Conservation (phyloP, 1,284 basidiomycete species). For the Ceratobasidium theobromae region DNA sequence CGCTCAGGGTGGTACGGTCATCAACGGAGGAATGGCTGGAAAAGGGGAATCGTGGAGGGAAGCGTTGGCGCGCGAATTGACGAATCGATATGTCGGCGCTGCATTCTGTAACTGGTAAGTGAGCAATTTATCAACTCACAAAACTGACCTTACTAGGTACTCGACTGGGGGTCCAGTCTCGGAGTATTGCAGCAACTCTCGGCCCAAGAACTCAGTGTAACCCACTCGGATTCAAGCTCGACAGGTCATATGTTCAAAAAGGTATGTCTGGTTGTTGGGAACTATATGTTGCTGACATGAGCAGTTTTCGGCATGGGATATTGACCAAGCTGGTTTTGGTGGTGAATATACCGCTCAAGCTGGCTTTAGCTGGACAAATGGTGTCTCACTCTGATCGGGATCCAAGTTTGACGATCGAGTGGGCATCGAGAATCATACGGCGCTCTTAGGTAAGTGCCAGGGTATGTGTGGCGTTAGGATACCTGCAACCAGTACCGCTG, state of each 20-base stretch:
- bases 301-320: conserved; percentile 52
- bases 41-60: conserved; percentile 64
- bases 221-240: conserved; percentile 43
- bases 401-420: conserved; percentile 65
- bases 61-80: conserved; percentile 66
- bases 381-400: conserved; percentile 74
- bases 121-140: neutral
- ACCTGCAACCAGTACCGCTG: too few relatives aligned
- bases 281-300: neutral
- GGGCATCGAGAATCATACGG: too few relatives aligned
- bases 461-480: too few relatives aligned
- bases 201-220: conserved; percentile 70
- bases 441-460: too few relatives aligned
- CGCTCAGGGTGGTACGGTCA: conserved; percentile 56
- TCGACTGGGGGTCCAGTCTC: conserved; percentile 77
- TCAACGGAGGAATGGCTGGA: conserved; percentile 53
- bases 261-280: conserved; percentile 55
- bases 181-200: conserved; percentile 69
- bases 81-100: conserved; percentile 79
- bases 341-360: conserved; percentile 85
- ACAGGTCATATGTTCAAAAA: conserved; percentile 85
- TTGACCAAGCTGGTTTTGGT: conserved; percentile 81
- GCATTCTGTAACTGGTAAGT: conserved; percentile 85
- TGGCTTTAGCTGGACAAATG: conserved; percentile 92
- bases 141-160: conserved; percentile 48